Evolutionary conservation across 257 asterid genomes (phyloP).

Genomic region (Jaltomata sinuosa): DNA sequence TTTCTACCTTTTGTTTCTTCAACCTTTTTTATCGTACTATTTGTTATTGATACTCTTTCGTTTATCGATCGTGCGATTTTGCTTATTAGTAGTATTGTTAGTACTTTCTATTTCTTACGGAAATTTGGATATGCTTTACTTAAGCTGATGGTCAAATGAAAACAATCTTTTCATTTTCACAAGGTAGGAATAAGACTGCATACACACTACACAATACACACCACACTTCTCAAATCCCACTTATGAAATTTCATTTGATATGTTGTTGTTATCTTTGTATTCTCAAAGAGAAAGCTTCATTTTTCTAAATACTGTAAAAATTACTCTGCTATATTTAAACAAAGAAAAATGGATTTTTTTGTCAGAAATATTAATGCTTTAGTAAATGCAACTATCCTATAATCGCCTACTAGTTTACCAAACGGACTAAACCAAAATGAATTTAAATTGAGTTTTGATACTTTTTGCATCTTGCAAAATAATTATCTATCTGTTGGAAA

Average conservation of each 20-base stretch:
- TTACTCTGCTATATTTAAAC: neutral
- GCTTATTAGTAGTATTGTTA: neutral
- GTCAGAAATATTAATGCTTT: neutral
- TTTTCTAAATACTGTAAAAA: too few species aligned
- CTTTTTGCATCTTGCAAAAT: neutral
- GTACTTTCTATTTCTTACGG: neutral
- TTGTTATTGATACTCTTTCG: too few species aligned
- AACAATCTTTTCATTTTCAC: too few species aligned
- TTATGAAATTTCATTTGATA: neutral
- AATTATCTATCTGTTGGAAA: neutral
- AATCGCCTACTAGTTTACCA: neutral
- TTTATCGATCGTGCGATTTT: too few species aligned
- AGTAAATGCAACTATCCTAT: neutral
- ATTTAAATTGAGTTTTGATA: neutral
- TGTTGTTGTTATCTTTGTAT: neutral
- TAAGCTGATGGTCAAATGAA: neutral
- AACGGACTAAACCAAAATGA: neutral
- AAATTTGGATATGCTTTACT: too few species aligned
- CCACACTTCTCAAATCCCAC: fast-evolving
- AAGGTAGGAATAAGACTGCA: fast-evolving
- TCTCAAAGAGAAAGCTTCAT: neutral
- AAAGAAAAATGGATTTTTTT: neutral
- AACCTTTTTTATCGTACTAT: too few species aligned
- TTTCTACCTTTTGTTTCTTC: too few species aligned
- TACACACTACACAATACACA: too few species aligned